Evolutionary conservation across 2,329 filamentous ascomycete species (phyloP).

Genomic region (Paecilomyces sp.): DNA sequence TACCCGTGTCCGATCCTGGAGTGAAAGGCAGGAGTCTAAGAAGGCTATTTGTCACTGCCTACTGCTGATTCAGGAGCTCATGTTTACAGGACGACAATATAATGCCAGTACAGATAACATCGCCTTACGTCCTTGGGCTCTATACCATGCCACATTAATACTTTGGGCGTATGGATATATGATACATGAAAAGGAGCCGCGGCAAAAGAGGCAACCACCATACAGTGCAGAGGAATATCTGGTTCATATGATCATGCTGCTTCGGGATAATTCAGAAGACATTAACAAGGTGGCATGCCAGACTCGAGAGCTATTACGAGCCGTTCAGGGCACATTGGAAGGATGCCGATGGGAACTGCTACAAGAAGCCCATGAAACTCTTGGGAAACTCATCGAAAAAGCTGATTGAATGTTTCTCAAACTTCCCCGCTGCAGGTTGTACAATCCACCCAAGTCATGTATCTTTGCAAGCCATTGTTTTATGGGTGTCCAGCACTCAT

Average conservation of each 20-base stretch:
- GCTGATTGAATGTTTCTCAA: neutral
- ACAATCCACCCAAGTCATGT: neutral
- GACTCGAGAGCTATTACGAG: slow-evolving; percentile 12
- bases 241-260: slow-evolving; percentile 14
- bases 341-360: slow-evolving; percentile 20
- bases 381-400: slow-evolving; percentile 11
- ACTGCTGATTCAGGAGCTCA: slow-evolving; percentile 15
- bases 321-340: slow-evolving; percentile 13
- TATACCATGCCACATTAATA: slow-evolving; percentile 17
- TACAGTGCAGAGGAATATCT: slow-evolving; percentile 13
- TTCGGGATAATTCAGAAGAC: slow-evolving; percentile 8
- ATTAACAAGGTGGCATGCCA: slow-evolving; percentile 8
- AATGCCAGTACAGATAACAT: slow-evolving; percentile 15
- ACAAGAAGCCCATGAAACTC: slow-evolving; percentile 16
- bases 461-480: neutral
- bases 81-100: slow-evolving; percentile 16
- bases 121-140: slow-evolving; percentile 16
- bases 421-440: neutral
- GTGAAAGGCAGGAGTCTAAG: slow-evolving; percentile 11
- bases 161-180: slow-evolving; percentile 17
- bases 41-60: slow-evolving; percentile 17
- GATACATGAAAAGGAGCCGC: slow-evolving; percentile 5
- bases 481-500: slow-evolving; percentile 20
- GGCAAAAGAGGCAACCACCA: neutral
- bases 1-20: slow-evolving; percentile 14